Conservation (phyloP, 768 basidiomycete genomes). For the Amanita brunnescens region DNA sequence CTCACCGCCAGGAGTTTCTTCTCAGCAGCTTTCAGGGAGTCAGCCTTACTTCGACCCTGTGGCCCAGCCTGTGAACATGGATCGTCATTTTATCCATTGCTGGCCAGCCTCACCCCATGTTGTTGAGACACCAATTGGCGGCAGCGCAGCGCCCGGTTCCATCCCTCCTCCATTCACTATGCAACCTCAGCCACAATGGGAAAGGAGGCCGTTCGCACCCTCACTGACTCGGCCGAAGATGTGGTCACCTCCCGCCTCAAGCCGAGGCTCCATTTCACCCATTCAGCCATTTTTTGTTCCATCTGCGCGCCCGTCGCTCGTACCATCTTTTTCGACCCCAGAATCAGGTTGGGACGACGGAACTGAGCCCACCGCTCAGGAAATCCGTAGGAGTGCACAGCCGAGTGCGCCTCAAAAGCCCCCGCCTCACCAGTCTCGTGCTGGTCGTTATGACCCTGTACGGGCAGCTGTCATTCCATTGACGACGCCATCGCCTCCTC, state of each 20-base stretch:
- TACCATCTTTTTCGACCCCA: slow-evolving; percentile 1
- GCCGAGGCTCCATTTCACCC: slow-evolving; percentile 21
- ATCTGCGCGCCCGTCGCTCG: slow-evolving; percentile 10
- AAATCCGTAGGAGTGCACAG: slow-evolving; percentile 1
- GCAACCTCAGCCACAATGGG: slow-evolving; percentile 63
- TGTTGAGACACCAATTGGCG: slow-evolving; percentile 21
- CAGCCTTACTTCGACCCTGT: not conserved
- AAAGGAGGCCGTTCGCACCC: slow-evolving; percentile 31
- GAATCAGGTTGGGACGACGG: not conserved
- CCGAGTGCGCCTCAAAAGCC: slow-evolving; percentile 14
- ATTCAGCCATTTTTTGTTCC: not conserved
- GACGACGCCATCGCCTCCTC: slow-evolving; percentile 1
- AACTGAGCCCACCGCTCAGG: not conserved
- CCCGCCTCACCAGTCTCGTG: slow-evolving; percentile 21
- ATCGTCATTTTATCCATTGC: slow-evolving; percentile 12
- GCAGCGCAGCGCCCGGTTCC: slow-evolving; percentile 14
- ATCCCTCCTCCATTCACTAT: slow-evolving; percentile 56
- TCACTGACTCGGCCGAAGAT: slow-evolving; percentile 26
- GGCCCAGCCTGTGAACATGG: not conserved
- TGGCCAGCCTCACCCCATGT: slow-evolving; percentile 18
- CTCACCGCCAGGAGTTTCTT: not conserved
- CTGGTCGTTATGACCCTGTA: slow-evolving; percentile 45
- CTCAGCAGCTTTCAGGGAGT: not conserved
- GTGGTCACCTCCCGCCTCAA: slow-evolving; percentile 26
- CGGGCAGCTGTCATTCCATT: slow-evolving; percentile 29